Conservation (phyloP, 2,329 filamentous ascomycete genomes). For the Hypocrella siamensis region DNA sequence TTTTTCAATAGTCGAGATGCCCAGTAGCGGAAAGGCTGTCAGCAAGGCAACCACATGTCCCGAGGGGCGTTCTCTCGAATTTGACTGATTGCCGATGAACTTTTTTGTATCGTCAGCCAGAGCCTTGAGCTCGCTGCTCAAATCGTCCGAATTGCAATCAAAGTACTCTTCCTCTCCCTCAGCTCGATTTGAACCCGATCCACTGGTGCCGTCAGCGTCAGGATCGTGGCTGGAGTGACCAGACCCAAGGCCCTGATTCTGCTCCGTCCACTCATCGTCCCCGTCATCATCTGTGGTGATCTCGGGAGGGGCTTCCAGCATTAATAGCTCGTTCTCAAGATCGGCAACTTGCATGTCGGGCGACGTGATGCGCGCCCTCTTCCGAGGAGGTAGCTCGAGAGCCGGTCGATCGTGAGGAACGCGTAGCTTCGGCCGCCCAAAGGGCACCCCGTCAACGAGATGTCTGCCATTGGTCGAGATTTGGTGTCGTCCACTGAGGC, state of each 20-base stretch:
- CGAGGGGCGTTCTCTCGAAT: conserved; percentile 8
- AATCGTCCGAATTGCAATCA: neutral
- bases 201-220: neutral
- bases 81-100: conserved; percentile 2
- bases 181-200: neutral
- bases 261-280: conserved; percentile 9
- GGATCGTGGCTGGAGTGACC: neutral
- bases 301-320: conserved; percentile 17
- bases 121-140: too few relatives aligned
- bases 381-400: conserved; percentile 58
- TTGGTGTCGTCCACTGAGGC: conserved; percentile 63
- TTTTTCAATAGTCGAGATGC: conserved; percentile 18
- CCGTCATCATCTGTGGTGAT: conserved; percentile 22
- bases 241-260: neutral
- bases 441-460: conserved; percentile 72
- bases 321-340: conserved; percentile 10
- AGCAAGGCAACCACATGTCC: conserved; percentile 21
- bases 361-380: conserved; percentile 39
- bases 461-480: conserved; percentile 67
- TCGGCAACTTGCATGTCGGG: conserved; percentile 16
- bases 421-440: conserved; percentile 58
- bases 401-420: conserved; percentile 44
- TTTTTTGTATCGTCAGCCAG: too few relatives aligned
- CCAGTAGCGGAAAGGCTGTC: conserved; percentile 26
- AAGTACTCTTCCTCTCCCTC: conserved; percentile 5